Percentiles rank a stretch among this genome's conserved stretches.
These are phyloP conservation scores for Adansonia madagascariensis DNA, from an alignment of 441 rosid species.

Conservation along the genomic window DNA sequence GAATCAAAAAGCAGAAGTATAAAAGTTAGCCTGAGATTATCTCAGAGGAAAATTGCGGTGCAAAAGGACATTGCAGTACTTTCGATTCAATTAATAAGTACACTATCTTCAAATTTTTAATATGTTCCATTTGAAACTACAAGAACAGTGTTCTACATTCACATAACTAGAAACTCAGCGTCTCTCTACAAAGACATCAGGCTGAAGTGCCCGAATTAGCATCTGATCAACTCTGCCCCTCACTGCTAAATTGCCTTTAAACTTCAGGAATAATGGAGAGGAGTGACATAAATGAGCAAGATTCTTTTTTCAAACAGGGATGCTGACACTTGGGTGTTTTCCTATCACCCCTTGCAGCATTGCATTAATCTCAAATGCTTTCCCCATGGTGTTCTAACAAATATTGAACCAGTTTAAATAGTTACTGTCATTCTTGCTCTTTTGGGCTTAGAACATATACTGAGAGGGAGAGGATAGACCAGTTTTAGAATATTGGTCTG, in stretches of 20 bases:
- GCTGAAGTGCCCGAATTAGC: not conserved
- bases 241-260: not conserved
- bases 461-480: not conserved
- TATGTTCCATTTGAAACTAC: not conserved
- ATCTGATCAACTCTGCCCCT: constrained; percentile 8
- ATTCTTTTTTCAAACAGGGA: not conserved
- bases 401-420: not conserved
- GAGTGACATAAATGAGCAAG: not conserved
- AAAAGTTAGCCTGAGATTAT: constrained; percentile 2
- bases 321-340: not conserved
- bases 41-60: constrained; percentile 1
- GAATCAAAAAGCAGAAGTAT: constrained; percentile 11
- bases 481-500: not conserved
- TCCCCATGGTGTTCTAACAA: not conserved
- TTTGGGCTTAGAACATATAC: constrained; percentile 8
- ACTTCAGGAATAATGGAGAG: constrained; percentile 5
- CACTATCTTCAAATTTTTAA: not conserved
- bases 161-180: not conserved
- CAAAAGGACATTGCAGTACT: not conserved
- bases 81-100: not conserved
- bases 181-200: not conserved
- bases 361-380: not conserved
- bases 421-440: not conserved
- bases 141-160: not conserved
- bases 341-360: constrained; percentile 6